A percentile compares a stretch with the other conserved stretches of the same genome.
These are phyloP conservation scores for Exophiala viscosa DNA, from an alignment of 2,329 filamentous ascomycete species.

Conservation along the genomic window DNA sequence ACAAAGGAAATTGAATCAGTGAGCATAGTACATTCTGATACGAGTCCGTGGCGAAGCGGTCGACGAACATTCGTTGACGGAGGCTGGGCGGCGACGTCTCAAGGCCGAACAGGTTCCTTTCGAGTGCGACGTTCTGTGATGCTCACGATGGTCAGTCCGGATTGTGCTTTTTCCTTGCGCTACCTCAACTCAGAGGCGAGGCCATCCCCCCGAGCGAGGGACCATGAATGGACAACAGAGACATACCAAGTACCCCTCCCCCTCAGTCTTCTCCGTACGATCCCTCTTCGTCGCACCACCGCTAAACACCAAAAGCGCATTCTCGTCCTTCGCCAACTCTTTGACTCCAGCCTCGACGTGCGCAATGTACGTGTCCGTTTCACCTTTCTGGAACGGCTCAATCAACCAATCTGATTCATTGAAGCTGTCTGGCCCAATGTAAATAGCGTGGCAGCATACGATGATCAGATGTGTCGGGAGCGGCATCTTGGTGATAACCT, in stretches of 20 bases:
- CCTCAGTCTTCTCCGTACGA: slow-evolving; percentile 12
- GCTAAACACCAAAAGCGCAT: slow-evolving; percentile 64
- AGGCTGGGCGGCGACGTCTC: slow-evolving; percentile 11
- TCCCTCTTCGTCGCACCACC: slow-evolving; percentile 50
- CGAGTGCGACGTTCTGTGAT: background rate
- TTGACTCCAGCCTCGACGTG: slow-evolving; percentile 66
- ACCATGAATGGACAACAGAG: too few species aligned
- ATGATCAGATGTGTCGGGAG: slow-evolving; percentile 59
- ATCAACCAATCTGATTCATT: slow-evolving; percentile 54
- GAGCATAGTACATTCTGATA: slow-evolving; percentile 82
- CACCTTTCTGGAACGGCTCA: slow-evolving; percentile 70
- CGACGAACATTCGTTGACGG: slow-evolving; percentile 51
- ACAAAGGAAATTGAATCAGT: slow-evolving; percentile 52
- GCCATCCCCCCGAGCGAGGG: too few species aligned
- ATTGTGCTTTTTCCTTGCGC: too few species aligned
- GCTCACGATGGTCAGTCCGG: too few species aligned
- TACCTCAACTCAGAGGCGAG: too few species aligned
- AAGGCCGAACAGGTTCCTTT: slow-evolving; percentile 10
- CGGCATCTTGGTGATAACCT: background rate
- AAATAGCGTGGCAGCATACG: slow-evolving; percentile 82
- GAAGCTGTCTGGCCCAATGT: slow-evolving; percentile 51
- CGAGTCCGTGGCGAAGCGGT: slow-evolving; percentile 75
- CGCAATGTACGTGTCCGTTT: slow-evolving; percentile 73
- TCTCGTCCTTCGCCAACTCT: slow-evolving; percentile 44
- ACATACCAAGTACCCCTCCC: slow-evolving; percentile 22